Percentiles rank a stretch among this genome's conserved stretches.
Evolutionary conservation across 2,329 filamentous ascomycete species (phyloP).

Genomic region (Ceratocystis papillata): DNA sequence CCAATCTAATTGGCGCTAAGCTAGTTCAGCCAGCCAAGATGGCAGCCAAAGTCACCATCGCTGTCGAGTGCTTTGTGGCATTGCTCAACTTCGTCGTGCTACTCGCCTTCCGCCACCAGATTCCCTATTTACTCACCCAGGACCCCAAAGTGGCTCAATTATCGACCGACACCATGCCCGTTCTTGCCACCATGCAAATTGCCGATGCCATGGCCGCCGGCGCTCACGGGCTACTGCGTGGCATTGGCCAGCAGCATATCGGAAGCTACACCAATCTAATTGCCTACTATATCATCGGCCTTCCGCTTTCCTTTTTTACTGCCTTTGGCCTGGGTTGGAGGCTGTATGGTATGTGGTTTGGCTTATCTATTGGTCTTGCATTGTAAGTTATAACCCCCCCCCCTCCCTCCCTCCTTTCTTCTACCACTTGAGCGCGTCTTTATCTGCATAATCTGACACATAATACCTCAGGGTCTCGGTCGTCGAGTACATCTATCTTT

Average conservation of each 20-base stretch:
- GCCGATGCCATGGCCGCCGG: conserved; percentile 72
- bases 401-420: too few relatives aligned
- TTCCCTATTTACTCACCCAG: conserved; percentile 69
- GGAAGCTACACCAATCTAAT: conserved; percentile 82
- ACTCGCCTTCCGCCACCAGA: conserved; percentile 54
- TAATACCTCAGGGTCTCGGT: conserved; percentile 37
- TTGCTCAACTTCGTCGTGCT: conserved; percentile 66
- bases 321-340: conserved; percentile 70
- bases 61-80: conserved; percentile 58
- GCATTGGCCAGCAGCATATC: conserved; percentile 77
- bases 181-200: conserved; percentile 81
- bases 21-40: conserved; percentile 70
- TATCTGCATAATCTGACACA: conserved; percentile 23
- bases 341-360: conserved; percentile 70
- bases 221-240: conserved; percentile 75
- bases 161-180: conserved; percentile 59
- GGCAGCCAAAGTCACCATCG: conserved; percentile 65
- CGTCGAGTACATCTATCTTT: conserved; percentile 45
- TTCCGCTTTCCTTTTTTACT: conserved; percentile 71
- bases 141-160: conserved; percentile 58
- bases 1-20: conserved; percentile 82
- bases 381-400: conserved; percentile 37
- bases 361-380: conserved; percentile 60
- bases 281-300: conserved; percentile 73
- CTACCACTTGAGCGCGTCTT: too few relatives aligned